Conservation (phyloP, 2,329 filamentous ascomycete genomes). For the Xylaria sp. region DNA sequence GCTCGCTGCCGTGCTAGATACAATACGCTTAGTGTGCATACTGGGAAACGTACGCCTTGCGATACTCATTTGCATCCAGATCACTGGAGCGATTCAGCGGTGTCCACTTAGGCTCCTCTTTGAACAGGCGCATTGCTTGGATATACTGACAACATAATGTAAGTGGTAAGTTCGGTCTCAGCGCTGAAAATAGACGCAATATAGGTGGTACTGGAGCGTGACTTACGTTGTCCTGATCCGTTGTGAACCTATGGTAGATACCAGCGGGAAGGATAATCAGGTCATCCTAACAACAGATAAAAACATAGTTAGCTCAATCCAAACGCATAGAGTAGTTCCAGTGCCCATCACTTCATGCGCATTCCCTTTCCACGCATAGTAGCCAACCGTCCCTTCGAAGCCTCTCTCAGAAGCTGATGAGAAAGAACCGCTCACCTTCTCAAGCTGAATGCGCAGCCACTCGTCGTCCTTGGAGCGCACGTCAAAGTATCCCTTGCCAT, state of each 20-base stretch:
- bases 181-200: background rate
- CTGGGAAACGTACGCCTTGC: conserved; percentile 77
- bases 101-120: conserved; percentile 99
- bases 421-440: conserved; percentile 66
- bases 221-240: conserved; percentile 88
- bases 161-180: conserved; percentile 3
- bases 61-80: conserved; percentile 80
- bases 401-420: background rate
- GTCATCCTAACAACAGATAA: conserved; percentile 67
- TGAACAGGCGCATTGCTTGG: conserved; percentile 95
- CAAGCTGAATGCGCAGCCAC: conserved; percentile 88
- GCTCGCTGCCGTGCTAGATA: background rate
- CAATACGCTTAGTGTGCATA: conserved; percentile 47
- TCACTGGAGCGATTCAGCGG: conserved; percentile 83
- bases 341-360: background rate
- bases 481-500: conserved; percentile 92
- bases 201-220: background rate
- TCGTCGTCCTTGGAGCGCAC: conserved; percentile 83
- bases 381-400: background rate
- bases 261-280: conserved; percentile 93
- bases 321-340: background rate
- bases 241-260: conserved; percentile 98
- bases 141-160: conserved; percentile 73
- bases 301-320: conserved; percentile 12
- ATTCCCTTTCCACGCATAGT: background rate